Evolutionary conservation across 225 moss, liverwort and hornwort species (phyloP), one percentile per base, ranked within the genome.

Genomic region (Polytrichum commune): DNA sequence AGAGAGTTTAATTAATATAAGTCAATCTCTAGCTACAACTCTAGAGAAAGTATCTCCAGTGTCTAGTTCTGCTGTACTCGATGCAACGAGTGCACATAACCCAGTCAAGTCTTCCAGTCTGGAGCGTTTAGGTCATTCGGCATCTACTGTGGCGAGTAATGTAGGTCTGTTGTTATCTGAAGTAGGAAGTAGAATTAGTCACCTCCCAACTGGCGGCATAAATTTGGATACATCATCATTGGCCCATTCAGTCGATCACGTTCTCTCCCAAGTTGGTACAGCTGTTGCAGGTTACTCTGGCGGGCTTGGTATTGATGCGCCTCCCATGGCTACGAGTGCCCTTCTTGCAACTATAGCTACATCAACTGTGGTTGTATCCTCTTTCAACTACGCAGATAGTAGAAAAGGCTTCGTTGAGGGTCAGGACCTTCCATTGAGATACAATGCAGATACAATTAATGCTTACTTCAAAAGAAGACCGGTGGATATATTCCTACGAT

Each of bases 391-490:
- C 24, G 78, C 69, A 64, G 72, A 70, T 5, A 73, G 53, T 24
- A 63, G 65, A 57, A 81, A 67, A 71, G 38, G 63, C 28, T 78
- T 95, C 57, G 87, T 92, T 53, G 94, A 92, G 76, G 94, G 94
- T 26, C 74, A 87, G 73, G 92, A 95, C 79, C 77, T 95, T 62
- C 94, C 92, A 28, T 78, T 95, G 71, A 78, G 90, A 56, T 95
- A 95, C 33, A 81, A 92, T 71, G 82, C 92, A 67, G 72, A n/a
- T 55, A 81, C 76, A 38, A 90, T 95, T 28, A 77, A 64, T 58
- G 80, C 81, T 19, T 95, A 85, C 72, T 95, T 92, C 64, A 80
- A 72, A 77, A 85, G 70, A 73, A 82, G 85, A 69, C 94, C 92
- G 30, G 32, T 82, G 55, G 94, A 92, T 38, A 77, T 92, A 56